Conservation (phyloP, 805 yeast genomes). For the Cyberlindnera galapagoensis region DNA sequence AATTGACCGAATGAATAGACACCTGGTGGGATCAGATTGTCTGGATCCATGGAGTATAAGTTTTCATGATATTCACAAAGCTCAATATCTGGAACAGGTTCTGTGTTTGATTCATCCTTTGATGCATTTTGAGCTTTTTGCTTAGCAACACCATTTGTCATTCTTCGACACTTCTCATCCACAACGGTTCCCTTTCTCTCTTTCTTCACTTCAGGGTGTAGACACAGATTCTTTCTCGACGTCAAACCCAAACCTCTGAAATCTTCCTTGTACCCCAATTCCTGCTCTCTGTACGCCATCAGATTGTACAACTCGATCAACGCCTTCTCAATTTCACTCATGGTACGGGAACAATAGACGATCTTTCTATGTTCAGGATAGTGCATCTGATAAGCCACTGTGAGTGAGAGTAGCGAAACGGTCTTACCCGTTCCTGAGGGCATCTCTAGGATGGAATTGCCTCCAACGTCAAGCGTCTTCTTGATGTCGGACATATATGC, state of each 20-base stretch:
- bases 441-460: constrained; percentile 95
- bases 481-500: constrained; percentile 96
- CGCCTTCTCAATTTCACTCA: constrained; percentile 98
- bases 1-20: constrained; percentile 90
- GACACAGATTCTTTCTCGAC: constrained; percentile 87
- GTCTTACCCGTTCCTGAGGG: constrained; percentile 99
- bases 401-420: constrained; percentile 79
- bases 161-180: constrained; percentile 91
- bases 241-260: constrained; percentile 93
- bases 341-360: constrained; percentile 97
- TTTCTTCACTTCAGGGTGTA: constrained; percentile 80
- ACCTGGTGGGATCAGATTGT: constrained; percentile 83
- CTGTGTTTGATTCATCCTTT: constrained; percentile 42
- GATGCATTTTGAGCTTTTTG: constrained; percentile 44
- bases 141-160: constrained; percentile 87
- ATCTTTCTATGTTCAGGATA: constrained; percentile 93
- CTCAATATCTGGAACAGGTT: constrained; percentile 45
- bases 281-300: constrained; percentile 81
- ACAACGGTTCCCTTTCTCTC: constrained; percentile 90
- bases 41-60: constrained; percentile 79
- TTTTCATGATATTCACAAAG: constrained; percentile 91
- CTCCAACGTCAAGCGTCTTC: constrained; percentile 90
- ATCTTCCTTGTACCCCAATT: constrained; percentile 81
- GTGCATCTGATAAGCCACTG: constrained; percentile 92
- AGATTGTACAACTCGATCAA: constrained; percentile 80